These are phyloP conservation scores for Trichoderma sp. DNA, from an alignment of 2,329 filamentous ascomycete genomes.

Conservation along the genomic window DNA sequence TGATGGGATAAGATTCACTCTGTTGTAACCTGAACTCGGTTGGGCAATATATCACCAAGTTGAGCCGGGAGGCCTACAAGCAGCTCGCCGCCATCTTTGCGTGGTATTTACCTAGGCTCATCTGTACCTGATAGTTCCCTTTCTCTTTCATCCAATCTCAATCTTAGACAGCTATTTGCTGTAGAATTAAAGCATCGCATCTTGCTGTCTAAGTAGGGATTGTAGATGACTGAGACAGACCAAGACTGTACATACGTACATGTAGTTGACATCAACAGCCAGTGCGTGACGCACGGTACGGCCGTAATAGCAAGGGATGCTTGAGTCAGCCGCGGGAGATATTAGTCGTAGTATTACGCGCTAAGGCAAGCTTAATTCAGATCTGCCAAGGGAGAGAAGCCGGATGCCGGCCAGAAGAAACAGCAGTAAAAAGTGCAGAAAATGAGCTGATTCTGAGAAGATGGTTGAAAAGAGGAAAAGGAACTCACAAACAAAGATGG, in stretches of 20 bases:
- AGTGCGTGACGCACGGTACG: neutral
- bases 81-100: neutral
- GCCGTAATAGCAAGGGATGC: neutral
- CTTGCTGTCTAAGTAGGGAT: neutral
- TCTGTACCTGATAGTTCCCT: neutral
- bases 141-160: neutral
- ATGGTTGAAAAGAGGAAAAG: neutral
- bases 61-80: neutral
- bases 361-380: slow-evolving; percentile 15
- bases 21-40: neutral
- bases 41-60: neutral
- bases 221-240: neutral
- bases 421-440: neutral
- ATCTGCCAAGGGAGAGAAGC: neutral
- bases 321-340: slow-evolving; percentile 5
- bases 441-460: neutral
- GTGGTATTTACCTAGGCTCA: neutral
- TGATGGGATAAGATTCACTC: neutral
- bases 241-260: neutral
- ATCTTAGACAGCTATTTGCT: neutral
- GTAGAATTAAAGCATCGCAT: neutral
- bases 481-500: neutral
- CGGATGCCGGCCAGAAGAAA: neutral
- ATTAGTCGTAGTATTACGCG: slow-evolving; percentile 17
- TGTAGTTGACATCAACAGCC: neutral